Evolutionary conservation across 345 rosid species (phyloP).

Genomic region (Excoecaria agallocha): DNA sequence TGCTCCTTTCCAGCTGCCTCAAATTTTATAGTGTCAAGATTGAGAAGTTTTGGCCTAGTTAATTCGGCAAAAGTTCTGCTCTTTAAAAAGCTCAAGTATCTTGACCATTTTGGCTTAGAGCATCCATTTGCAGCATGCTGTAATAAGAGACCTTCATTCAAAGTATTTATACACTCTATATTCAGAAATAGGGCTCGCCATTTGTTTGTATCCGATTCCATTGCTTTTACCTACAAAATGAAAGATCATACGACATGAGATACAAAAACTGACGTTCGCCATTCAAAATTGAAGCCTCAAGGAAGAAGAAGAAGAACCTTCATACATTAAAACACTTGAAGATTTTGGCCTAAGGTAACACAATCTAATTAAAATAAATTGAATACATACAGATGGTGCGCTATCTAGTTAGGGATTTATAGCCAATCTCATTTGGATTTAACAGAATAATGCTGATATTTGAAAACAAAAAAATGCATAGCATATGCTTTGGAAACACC

Average conservation of each 20-base stretch:
- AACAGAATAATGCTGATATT: neutral
- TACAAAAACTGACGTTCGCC: too few species aligned
- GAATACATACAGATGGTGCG: neutral
- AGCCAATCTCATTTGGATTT: neutral
- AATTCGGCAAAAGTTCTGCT: slow-evolving; percentile 85
- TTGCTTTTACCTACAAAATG: slow-evolving; percentile 52
- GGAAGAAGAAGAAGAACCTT: neutral
- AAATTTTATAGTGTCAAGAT: slow-evolving; percentile 35
- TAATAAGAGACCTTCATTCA: slow-evolving; percentile 83
- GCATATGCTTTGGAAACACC: slow-evolving; percentile 7
- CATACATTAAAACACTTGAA: neutral
- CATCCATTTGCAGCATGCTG: slow-evolving; percentile 79
- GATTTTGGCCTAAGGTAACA: slow-evolving; percentile 13
- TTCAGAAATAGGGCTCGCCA: slow-evolving; percentile 61
- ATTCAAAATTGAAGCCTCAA: neutral
- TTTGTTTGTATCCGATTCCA: slow-evolving; percentile 63
- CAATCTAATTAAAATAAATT: neutral
- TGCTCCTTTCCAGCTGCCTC: slow-evolving; percentile 32
- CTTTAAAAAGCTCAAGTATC: slow-evolving; percentile 86
- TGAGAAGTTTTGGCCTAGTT: slow-evolving; percentile 63
- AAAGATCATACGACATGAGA: slow-evolving; percentile 5
- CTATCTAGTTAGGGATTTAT: neutral
- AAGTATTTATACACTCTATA: slow-evolving; percentile 78
- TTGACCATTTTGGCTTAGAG: slow-evolving; percentile 78
- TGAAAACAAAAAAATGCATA: slow-evolving; percentile 1